phyloP scores from a whole-genome alignment of 2,329 filamentous ascomycete species.

The Onygena corvina region DNA sequence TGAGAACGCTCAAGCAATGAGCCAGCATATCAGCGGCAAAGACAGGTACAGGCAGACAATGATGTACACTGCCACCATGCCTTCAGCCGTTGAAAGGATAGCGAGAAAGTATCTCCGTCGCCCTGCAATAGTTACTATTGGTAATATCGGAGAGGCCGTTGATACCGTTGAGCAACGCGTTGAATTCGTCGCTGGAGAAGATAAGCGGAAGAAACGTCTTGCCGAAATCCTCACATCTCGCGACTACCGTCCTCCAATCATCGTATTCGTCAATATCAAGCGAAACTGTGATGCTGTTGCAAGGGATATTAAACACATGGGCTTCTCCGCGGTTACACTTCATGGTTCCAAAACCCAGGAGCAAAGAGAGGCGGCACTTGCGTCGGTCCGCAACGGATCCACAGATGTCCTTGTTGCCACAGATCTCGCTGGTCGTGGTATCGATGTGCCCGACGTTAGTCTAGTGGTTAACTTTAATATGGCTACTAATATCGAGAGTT shows the following conservation, averaged over 20 bases:
- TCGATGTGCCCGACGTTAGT: constrained; percentile 87
- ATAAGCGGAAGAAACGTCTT: constrained; percentile 94
- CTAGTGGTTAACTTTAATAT: constrained; percentile 99
- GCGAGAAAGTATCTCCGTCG: constrained; percentile 92
- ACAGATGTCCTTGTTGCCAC: constrained; percentile 89
- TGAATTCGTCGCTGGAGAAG: constrained; percentile 79
- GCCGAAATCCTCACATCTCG: constrained; percentile 71
- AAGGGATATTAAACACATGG: constrained; percentile 86
- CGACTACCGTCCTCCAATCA: constrained; percentile 79
- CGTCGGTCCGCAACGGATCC: constrained; percentile 65
- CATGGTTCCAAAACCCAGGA: constrained; percentile 97
- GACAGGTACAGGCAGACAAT: constrained; percentile 91
- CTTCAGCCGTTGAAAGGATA: constrained; percentile 78
- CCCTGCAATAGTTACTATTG: constrained; percentile 87
- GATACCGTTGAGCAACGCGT: constrained; percentile 97
- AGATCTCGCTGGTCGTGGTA: constrained; percentile 90
- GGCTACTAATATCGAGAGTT: constrained; percentile 82
- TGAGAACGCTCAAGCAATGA: constrained; percentile 78
- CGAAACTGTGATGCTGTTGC: constrained; percentile 94
- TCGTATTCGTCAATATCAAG: constrained; percentile 99
- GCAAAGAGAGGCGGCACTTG: constrained; percentile 85
- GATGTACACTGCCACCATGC: constrained; percentile 99
- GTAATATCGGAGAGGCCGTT: constrained; percentile 87
- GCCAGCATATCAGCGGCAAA: constrained; percentile 57
- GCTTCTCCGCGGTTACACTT: constrained; percentile 76